These are phyloP conservation scores for Dictyophora rubrovolvata DNA, from an alignment of 768 basidiomycete species.

Conservation along the genomic window DNA sequence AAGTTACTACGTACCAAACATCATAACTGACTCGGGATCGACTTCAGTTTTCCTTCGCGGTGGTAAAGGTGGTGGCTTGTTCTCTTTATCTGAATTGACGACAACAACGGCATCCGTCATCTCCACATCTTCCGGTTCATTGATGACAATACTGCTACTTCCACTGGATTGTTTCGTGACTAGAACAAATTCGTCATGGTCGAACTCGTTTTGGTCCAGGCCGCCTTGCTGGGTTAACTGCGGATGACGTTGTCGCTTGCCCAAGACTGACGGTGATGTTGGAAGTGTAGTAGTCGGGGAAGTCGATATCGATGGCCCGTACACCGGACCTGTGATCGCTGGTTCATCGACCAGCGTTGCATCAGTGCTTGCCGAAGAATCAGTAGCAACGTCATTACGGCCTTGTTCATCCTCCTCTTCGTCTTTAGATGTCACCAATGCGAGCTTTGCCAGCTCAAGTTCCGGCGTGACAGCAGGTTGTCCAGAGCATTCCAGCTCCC, in stretches of 20 bases:
- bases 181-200: constrained; percentile 34
- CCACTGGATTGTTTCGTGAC: constrained; percentile 21
- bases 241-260: constrained; percentile 45
- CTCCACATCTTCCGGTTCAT: constrained; percentile 18
- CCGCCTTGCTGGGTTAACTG: constrained; percentile 32
- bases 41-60: constrained; percentile 35
- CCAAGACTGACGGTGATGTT: constrained; percentile 47
- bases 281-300: constrained; percentile 11
- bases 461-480: constrained; percentile 68
- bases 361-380: constrained; percentile 79
- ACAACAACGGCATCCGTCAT: constrained; percentile 18
- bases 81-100: constrained; percentile 15
- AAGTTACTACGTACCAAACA: constrained; percentile 57
- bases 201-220: constrained; percentile 32
- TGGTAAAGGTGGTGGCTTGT: constrained; percentile 47
- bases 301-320: constrained; percentile 13
- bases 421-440: constrained; percentile 81
- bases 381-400: constrained; percentile 54
- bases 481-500: constrained; percentile 58
- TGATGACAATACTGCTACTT: background rate
- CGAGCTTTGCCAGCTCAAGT: constrained; percentile 81
- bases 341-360: constrained; percentile 80
- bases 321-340: constrained; percentile 13
- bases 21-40: constrained; percentile 69
- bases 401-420: constrained; percentile 71